Evolutionary conservation across 495 filamentous ascomycete genomes (phyloP), one percentile per base, ranked within the genome.

Genomic region (Glonium stellatum): DNA sequence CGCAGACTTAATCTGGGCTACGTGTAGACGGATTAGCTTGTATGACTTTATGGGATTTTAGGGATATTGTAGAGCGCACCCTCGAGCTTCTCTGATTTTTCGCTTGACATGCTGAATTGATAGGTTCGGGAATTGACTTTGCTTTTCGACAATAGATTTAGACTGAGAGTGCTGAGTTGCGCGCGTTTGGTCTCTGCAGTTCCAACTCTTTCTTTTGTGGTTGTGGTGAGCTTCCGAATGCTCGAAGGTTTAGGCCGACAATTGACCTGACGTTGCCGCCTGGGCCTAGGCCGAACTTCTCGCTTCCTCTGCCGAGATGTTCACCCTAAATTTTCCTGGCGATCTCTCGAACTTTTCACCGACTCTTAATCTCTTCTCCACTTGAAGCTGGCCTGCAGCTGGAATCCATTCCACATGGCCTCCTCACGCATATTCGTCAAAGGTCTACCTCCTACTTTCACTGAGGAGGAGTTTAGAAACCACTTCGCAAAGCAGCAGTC

Each of bases 1-100:
- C 53, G 89, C 92, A 55, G 91, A 95, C 79, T 97, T 97, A 72
- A 98, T 84, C 73, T 93, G 89, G 57, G 88, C 93, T 98, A 70
- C 56, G 69, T 31, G 67, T 77, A 18, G 5, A 12, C 13, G 23
- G 1, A 25, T 51, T 15, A 35, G 47, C 62, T 74, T 80, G 75
- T 58, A 49, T 54, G 39, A 44, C 13, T 18, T 44, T 2, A 44
- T 4, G 18, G 13, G 39, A 11, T 15, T 44, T 44, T 11, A 44
- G 10, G 13, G 12, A 15, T 44, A 18, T 44, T 44, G 39, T 23
- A 19, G 25, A 15, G 67, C 82, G 67, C 73, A 88, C 86, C 82
- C 68, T 88, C 86, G 37, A 87, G 78, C 79, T 87, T 87, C 65
- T 87, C 83, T 66, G 82, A 79, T 75, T 82, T 85, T 61, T 87